A percentile compares a stretch with the other conserved stretches of the same genome.
phyloP scores from a whole-genome alignment of 2,329 filamentous ascomycete genomes.

The Botryotinia narcissicola region DNA sequence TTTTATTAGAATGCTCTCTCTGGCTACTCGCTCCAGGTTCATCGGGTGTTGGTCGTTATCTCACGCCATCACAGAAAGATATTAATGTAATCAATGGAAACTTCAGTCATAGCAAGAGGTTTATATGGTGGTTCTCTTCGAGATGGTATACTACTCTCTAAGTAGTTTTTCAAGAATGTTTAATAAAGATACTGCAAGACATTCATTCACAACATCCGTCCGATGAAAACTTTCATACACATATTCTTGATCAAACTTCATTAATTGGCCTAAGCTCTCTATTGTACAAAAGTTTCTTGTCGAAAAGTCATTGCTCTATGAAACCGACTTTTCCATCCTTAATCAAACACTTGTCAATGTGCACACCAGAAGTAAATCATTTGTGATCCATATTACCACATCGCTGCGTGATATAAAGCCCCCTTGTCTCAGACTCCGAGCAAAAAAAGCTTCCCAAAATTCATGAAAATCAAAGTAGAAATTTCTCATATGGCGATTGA shows the following conservation, averaged over 20 bases:
- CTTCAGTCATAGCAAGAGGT: not conserved
- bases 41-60: not conserved
- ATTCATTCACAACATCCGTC: not conserved
- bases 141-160: not conserved
- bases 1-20: not conserved
- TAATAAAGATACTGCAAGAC: not conserved
- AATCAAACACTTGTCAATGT: constrained; percentile 16
- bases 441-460: constrained; percentile 8
- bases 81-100: not conserved
- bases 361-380: constrained; percentile 12
- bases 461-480: constrained; percentile 25
- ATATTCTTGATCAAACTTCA: constrained; percentile 16
- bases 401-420: constrained; percentile 22
- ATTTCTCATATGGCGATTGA: constrained; percentile 18
- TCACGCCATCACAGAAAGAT: not conserved
- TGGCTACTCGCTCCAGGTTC: not conserved
- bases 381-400: constrained; percentile 21
- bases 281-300: constrained; percentile 22
- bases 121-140: not conserved
- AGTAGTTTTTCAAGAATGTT: not conserved
- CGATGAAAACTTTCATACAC: not conserved
- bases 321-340: constrained; percentile 16
- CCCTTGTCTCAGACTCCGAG: constrained; percentile 17
- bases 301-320: constrained; percentile 4
- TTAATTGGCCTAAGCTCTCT: constrained; percentile 18